Base-by-base conservation (phyloP, 768 basidiomycete species). In the Candolleomyces efflorescens region DNA sequence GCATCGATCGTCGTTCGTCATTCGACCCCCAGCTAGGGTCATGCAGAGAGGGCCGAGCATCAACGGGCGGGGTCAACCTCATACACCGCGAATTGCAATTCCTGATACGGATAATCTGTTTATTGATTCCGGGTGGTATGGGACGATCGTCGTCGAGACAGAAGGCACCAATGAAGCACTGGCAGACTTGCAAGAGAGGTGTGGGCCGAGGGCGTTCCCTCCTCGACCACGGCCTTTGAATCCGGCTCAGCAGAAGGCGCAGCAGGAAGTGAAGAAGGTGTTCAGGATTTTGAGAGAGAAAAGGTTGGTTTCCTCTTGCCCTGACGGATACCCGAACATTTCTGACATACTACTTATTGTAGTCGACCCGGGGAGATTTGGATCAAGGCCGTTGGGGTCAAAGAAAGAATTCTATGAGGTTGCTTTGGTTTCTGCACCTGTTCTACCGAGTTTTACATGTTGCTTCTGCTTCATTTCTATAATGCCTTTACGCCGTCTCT, bases 91-190 rank as follows among this genome's bases (percentile, higher is more conserved):
- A 10, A 73, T 82, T 12, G 82, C 82, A 0, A 83, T 87, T 10
- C 86, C 86, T 0, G 79, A 80, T 4, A 72, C 79, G 0, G 74
- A 79, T 2, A 77, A 76, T 17, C 76, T 85, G 54, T 79, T 78
- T 43, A 82, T 93, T 13, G 90, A 94, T 67, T 72, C 85, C 3
- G 86, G 87, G 43, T 94, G 92, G 92, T 89, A 86, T 63, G 92
- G 92, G 3, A 87, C 82, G 0, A 80, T 94, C 46, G 82, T 94
- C 24, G 81, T 94, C 23, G 92, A 94, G 74, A 85, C 89, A 11
- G 90, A 93, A 67, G 91, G 91, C 39, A 94, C 92, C 44, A 89
- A 92, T 67, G 92, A 94, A 65, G 85, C 88, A 10, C 78, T 92
- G 23, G 83, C 81, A 18, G 92, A 93, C 69, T 75, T 94, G 60